Percentiles rank a stretch among this genome's conserved stretches.
phyloP scores from a whole-genome alignment of 352 stramenopile genomes.

The Globisporangium takayamanum region DNA sequence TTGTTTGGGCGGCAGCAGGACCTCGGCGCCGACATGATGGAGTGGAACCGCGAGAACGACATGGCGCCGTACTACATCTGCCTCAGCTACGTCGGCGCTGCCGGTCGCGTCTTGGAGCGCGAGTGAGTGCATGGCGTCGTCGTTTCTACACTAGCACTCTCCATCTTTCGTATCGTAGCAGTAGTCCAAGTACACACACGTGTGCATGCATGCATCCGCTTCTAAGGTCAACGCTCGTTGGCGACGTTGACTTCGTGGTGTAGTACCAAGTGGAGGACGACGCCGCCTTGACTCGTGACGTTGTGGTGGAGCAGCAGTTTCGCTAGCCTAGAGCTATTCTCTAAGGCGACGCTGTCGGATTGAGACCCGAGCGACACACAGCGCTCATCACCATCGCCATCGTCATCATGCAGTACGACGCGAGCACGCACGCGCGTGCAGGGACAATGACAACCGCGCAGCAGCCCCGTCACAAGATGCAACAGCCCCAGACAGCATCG shows the following conservation, averaged over 20 bases:
- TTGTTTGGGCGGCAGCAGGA: constrained; percentile 50
- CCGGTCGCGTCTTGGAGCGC: not conserved
- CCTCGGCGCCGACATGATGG: constrained; percentile 33
- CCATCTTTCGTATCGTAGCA: not conserved
- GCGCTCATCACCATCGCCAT: too few species aligned
- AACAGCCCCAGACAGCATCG: not conserved
- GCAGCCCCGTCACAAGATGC: not conserved
- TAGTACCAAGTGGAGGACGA: too few species aligned
- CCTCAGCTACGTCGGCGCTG: constrained; percentile 59
- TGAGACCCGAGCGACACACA: too few species aligned
- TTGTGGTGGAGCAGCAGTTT: too few species aligned
- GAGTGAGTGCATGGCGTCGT: not conserved
- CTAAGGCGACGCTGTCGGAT: too few species aligned
- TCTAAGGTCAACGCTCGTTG: too few species aligned
- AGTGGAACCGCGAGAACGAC: constrained; percentile 38
- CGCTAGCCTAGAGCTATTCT: too few species aligned
- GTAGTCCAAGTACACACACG: not conserved
- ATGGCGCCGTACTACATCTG: constrained; percentile 63
- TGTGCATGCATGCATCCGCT: too few species aligned
- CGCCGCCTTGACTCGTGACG: too few species aligned
- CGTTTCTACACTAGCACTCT: not conserved
- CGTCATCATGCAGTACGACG: constrained; percentile 24
- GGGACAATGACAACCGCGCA: not conserved
- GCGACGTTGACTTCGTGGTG: too few species aligned
- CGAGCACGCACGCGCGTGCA: constrained; percentile 9